These are phyloP conservation scores for Penicillium sp. DNA, from an alignment of 2,329 filamentous ascomycete genomes.

Conservation along the genomic window DNA sequence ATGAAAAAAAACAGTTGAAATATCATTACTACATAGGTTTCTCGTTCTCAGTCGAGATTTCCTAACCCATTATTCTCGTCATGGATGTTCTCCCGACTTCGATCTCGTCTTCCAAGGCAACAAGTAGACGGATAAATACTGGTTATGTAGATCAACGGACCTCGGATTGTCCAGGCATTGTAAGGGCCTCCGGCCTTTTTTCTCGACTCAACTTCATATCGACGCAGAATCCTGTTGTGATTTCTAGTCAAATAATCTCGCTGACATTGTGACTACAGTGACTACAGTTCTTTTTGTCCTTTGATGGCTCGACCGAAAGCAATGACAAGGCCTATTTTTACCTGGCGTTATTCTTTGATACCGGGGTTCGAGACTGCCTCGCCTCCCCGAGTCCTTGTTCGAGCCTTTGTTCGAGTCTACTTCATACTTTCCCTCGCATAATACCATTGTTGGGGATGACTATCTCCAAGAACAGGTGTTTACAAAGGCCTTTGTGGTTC, in stretches of 20 bases:
- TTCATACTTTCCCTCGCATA: background rate
- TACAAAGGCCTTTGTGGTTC: background rate
- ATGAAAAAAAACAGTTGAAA: constrained; percentile 45
- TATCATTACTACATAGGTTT: constrained; percentile 23
- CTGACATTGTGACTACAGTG: too few relatives aligned
- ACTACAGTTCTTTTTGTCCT: background rate
- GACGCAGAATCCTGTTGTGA: background rate
- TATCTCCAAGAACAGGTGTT: background rate
- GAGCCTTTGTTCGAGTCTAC: background rate
- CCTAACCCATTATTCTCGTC: constrained; percentile 7
- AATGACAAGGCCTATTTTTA: background rate
- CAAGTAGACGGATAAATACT: background rate
- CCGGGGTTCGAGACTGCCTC: background rate
- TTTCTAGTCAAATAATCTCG: background rate
- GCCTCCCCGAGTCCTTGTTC: background rate
- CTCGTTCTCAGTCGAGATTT: constrained; percentile 10
- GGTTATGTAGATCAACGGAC: background rate
- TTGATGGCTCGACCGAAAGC: background rate
- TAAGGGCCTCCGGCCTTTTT: background rate
- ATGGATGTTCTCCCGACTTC: constrained; percentile 1
- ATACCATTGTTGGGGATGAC: background rate
- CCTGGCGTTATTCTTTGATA: background rate
- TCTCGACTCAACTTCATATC: background rate
- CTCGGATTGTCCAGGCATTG: background rate
- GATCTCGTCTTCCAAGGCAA: background rate